Base-by-base conservation (phyloP, 2,329 filamentous ascomycete genomes). In the Cladophialophora psammophila region DNA sequence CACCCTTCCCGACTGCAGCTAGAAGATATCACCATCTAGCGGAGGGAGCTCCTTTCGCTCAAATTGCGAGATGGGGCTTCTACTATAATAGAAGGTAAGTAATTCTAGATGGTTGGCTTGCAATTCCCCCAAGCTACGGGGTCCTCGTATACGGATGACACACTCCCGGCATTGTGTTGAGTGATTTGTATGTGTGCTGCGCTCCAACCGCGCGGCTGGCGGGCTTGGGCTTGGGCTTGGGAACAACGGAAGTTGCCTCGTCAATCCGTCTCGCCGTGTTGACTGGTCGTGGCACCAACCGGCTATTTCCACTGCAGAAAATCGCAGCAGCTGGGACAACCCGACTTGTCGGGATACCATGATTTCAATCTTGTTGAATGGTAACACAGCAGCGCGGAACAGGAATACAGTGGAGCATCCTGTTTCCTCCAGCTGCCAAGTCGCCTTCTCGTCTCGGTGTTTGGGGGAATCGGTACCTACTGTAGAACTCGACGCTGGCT, bases 301-400 rank as follows among this genome's bases (percentile, higher is more conserved):
- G 36, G 4, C 9, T 13, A 13, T 40, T 13, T 9, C 40, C 40
- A 12, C 40, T 42, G 40, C 40, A 42, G 40, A 42, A 42, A 42
- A n/a, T n/a, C 40, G 15, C 40, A 26, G 20, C 20, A 20, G 12
- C 45, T 50, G 45, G 45, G 26, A 50, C 45, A 26, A 50, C 45
- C 45, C 45, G 45, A 12, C 36, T 13, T 40, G 36, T 40, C 13
- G 36, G 10, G 36, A 9, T 40, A 13, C 36, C 36, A 5, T n/a
- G n/a, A 18, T 26, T 26, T 26, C 26, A 26, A 26, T 26, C 26
- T 26, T 3, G 26, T 26, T 26, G 40, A 13, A 26, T 6, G 4
- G 45, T 50, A 26, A 50, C 18, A 50, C 45, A 12, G 12, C 45
- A 50, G 45, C 45, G 45, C 45, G 45, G 45, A 50, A 50, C 45